phyloP scores from a whole-genome alignment of 805 yeast genomes.

The Lipomyces sp. region DNA sequence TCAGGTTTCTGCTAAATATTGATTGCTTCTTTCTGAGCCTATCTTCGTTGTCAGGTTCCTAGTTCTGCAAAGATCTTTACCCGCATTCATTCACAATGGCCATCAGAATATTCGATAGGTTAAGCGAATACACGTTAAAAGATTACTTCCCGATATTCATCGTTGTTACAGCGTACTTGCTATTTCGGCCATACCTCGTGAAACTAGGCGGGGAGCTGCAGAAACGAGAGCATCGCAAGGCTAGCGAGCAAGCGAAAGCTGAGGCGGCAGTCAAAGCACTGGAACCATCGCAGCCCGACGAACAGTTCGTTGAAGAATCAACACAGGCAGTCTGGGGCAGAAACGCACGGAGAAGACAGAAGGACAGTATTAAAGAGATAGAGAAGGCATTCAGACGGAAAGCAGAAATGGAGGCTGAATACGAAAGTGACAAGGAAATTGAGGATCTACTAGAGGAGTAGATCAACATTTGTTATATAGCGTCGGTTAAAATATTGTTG shows the following conservation, averaged over 20 bases:
- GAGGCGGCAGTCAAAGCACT: slow-evolving; percentile 29
- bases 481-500: not conserved
- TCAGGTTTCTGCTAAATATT: not conserved
- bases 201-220: slow-evolving; percentile 33
- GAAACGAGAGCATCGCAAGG: slow-evolving; percentile 31
- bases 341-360: slow-evolving; percentile 39
- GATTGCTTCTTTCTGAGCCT: not conserved
- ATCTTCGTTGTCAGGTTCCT: not conserved
- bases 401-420: slow-evolving; percentile 36
- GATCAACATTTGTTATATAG: not conserved
- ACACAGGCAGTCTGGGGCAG: slow-evolving; percentile 37
- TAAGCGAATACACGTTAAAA: slow-evolving; percentile 27
- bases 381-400: slow-evolving; percentile 35
- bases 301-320: slow-evolving; percentile 26
- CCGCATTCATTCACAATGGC: not conserved
- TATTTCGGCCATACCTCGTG: slow-evolving; percentile 37
- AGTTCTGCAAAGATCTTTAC: not conserved
- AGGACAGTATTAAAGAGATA: slow-evolving; percentile 34
- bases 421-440: slow-evolving; percentile 38
- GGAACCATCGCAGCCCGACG: slow-evolving; percentile 27
- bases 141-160: slow-evolving; percentile 35
- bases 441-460: slow-evolving; percentile 10
- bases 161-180: slow-evolving; percentile 36
- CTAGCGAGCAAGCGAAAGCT: slow-evolving; percentile 17
- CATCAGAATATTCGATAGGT: slow-evolving; percentile 7